Base-by-base conservation (phyloP, 768 basidiomycete genomes). In the Mycena crocata region DNA sequence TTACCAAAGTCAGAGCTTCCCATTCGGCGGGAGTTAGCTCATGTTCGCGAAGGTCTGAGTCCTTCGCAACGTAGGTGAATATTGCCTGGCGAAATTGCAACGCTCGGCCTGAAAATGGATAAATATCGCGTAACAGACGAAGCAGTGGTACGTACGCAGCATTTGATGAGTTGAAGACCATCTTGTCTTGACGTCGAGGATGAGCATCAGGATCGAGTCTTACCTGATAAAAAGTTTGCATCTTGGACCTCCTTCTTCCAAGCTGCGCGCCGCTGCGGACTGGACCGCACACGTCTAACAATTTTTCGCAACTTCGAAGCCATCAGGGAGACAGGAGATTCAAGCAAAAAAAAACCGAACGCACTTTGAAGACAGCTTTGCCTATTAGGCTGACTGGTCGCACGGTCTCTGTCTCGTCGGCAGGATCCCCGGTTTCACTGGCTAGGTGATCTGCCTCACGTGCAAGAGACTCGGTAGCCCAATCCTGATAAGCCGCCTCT, bases 221-320 rank as follows among this genome's bases (percentile, higher is more conserved):
- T 67, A 51, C 61, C 58, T 57, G n/a, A 21, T 23, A 28, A 39
- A 56, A 24, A 40, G 24, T 44, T 31, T 7, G 42, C 9, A 19
- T 42, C 55, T n/a, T 31, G 13, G 28, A 57, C 56, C 28, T 57
- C 56, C 42, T 42, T 44, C 40, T 45, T 17, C 62, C 62, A 64
- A 3, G 2, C 44, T n/a, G 24, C 17, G 23, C 44, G 62, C 1
- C 62, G 52, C 31, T 64, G 62, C 3, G 62, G 62, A 45, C 68
- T 70, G 21, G 66, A 54, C 2, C 64, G 57, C 5, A 66, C 64
- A 21, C 37, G 51, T 12, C 58, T 32, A 24, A 69, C 48, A 28
- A 70, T 58, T n/a, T 55, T 62, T 1, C 65, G 60, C 4, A 61
- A 52, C 65, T 57, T 7, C 14, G 12, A 17, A 5, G 8, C 5